A percentile compares a stretch with the other conserved stretches of the same genome.
phyloP scores from a whole-genome alignment of 23 red algal genomes.

The Gracilaria domingensis region DNA sequence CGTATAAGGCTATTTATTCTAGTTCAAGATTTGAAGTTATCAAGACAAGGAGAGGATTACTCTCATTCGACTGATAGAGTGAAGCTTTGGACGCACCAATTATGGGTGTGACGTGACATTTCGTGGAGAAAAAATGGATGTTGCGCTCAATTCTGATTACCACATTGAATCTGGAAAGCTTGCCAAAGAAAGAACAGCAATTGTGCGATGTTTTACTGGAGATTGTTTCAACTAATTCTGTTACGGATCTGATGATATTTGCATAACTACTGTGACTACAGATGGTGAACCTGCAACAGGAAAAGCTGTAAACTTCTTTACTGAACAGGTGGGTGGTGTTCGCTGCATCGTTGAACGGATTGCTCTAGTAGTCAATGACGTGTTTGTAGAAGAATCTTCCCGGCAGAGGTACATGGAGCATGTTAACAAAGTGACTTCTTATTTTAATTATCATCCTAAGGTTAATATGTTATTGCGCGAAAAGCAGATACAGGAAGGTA shows the following conservation, averaged over 20 bases:
- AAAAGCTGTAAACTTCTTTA: not conserved
- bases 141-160: not conserved
- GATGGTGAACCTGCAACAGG: not conserved
- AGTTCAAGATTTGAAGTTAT: not conserved
- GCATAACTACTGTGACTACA: not conserved
- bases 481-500: not conserved
- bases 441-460: not conserved
- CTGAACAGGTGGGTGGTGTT: not conserved
- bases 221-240: not conserved
- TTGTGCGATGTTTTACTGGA: not conserved
- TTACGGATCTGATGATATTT: not conserved
- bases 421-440: not conserved
- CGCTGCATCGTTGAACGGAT: not conserved
- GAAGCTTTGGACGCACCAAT: not conserved
- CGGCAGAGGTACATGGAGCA: not conserved
- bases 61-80: not conserved
- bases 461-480: not conserved
- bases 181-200: not conserved
- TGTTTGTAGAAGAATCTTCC: not conserved
- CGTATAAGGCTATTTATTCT: not conserved
- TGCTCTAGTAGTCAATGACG: not conserved
- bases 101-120: not conserved
- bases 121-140: not conserved
- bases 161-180: not conserved
- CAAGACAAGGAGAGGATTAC: not conserved